Percentiles rank a stretch among this genome's conserved stretches.
These are phyloP conservation scores for Chenopodium quinoa DNA, from an alignment of 148 eudicot genomes.

Conservation along the genomic window DNA sequence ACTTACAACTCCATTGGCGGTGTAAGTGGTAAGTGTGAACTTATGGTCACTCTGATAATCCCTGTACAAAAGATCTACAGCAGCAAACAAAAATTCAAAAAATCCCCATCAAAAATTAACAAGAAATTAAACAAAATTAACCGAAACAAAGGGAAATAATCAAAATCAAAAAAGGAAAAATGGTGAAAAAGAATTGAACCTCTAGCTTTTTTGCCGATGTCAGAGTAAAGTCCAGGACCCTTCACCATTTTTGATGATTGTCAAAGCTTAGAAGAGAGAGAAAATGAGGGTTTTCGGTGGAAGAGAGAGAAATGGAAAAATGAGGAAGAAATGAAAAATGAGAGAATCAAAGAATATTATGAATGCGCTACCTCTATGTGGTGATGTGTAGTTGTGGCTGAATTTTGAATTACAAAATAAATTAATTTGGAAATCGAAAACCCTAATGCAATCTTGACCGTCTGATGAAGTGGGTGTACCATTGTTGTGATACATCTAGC, in stretches of 20 bases:
- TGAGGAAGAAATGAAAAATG: too few relatives aligned
- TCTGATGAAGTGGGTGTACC: not conserved
- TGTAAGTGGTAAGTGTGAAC: conserved; percentile 65
- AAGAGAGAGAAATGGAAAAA: not conserved
- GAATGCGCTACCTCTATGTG: too few relatives aligned
- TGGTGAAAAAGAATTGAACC: conserved; percentile 31
- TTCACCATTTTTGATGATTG: conserved; percentile 46
- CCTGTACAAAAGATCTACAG: conserved; percentile 75
- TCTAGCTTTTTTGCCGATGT: conserved; percentile 88
- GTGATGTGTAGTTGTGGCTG: too few relatives aligned
- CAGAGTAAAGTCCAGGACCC: conserved; percentile 94
- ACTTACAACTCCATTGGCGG: conserved; percentile 68
- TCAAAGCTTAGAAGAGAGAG: not conserved
- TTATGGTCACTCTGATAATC: conserved; percentile 84
- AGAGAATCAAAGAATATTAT: too few relatives aligned
- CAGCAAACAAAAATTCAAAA: not conserved
- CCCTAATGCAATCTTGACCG: conserved; percentile 10
- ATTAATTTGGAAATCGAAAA: not conserved
- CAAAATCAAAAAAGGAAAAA: not conserved
- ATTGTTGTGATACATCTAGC: not conserved
- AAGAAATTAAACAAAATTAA: not conserved
- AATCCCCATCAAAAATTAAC: not conserved
- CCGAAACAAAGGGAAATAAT: not conserved
- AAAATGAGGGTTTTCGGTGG: not conserved
- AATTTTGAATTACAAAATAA: not conserved